Conservation (phyloP, 306 rosid genomes). For the Fragaria ananassa region DNA sequence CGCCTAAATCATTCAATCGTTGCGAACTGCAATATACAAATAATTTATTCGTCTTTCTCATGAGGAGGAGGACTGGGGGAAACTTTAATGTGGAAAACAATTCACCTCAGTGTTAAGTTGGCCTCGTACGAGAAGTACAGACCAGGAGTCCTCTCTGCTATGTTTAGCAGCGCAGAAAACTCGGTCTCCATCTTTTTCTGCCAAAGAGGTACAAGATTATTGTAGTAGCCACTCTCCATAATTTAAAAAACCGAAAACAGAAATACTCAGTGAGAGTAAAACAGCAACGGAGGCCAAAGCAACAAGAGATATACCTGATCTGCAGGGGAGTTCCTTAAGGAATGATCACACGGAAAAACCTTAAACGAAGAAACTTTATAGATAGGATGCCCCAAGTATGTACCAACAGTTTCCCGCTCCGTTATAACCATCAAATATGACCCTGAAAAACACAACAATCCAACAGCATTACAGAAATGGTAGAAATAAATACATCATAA, state of each 20-base stretch:
- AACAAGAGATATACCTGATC: conserved; percentile 56
- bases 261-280: background rate
- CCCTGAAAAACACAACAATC: conserved; percentile 40
- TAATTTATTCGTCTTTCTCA: conserved; percentile 3
- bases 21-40: conserved; percentile 60
- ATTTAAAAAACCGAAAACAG: background rate
- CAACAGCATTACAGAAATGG: conserved; percentile 26
- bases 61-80: background rate
- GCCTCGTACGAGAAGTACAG: conserved; percentile 83
- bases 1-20: conserved; percentile 68
- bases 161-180: conserved; percentile 63
- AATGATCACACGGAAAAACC: conserved; percentile 79
- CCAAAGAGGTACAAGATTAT: conserved; percentile 28
- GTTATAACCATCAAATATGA: conserved; percentile 80
- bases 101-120: conserved; percentile 91
- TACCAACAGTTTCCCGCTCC: conserved; percentile 63
- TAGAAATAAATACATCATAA: background rate
- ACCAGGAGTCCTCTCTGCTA: conserved; percentile 83
- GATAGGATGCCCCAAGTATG: conserved; percentile 87
- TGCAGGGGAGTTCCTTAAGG: conserved; percentile 55
- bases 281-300: background rate
- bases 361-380: conserved; percentile 64
- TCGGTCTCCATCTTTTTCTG: conserved; percentile 89
- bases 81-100: conserved; percentile 23
- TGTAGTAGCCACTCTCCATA: conserved; percentile 22